Percentiles rank a stretch among this genome's conserved stretches.
These are phyloP conservation scores for Tremellales sp. DNA, from an alignment of 1,284 basidiomycete species.

Conservation along the genomic window DNA sequence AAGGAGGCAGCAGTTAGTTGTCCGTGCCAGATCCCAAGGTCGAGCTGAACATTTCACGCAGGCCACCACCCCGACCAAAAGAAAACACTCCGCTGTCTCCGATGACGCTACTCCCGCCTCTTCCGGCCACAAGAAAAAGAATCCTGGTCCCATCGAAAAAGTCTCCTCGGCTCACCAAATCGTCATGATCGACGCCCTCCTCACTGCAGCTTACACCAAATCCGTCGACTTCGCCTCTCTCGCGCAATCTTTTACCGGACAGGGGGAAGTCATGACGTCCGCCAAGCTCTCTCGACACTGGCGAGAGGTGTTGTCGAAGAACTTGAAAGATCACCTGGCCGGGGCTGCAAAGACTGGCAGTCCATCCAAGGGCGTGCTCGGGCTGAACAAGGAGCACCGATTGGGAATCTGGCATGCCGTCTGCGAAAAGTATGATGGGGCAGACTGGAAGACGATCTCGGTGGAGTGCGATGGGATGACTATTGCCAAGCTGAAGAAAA, in stretches of 20 bases:
- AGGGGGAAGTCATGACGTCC: not conserved
- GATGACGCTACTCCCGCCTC: too few relatives aligned
- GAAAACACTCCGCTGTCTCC: constrained; percentile 1
- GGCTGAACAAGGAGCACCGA: constrained; percentile 2
- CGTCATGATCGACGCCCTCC: constrained; percentile 21
- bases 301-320: constrained; percentile 29
- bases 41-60: not conserved
- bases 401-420: constrained; percentile 20
- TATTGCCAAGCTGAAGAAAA: constrained; percentile 29
- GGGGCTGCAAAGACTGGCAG: constrained; percentile 6
- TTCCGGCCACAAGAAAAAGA: constrained; percentile 12
- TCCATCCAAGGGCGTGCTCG: constrained; percentile 11
- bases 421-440: constrained; percentile 13
- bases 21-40: not conserved
- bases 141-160: constrained; percentile 23
- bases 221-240: constrained; percentile 13
- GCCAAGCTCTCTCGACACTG: constrained; percentile 30
- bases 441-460: constrained; percentile 17
- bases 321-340: constrained; percentile 12
- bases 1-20: not conserved
- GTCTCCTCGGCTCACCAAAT: constrained; percentile 14
- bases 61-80: not conserved
- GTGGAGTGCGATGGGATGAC: constrained; percentile 9
- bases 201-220: constrained; percentile 12
- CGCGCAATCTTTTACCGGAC: not conserved